Base-by-base conservation (phyloP, 2,329 filamentous ascomycete species). In the Fusarium pininemorale region DNA sequence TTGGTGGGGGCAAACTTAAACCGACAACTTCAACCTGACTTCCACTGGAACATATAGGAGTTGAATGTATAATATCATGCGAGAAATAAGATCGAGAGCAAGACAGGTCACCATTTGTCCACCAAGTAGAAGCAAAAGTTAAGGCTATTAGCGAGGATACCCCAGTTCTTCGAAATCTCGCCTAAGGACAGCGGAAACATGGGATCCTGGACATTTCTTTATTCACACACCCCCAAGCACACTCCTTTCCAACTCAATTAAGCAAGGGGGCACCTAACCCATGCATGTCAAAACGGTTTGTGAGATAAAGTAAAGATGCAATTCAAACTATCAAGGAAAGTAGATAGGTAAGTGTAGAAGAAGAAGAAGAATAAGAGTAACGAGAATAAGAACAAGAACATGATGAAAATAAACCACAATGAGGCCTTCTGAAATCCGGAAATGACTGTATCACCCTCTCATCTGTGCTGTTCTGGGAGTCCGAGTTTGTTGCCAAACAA, bases 371-470 rank as follows among this genome's bases (percentile, higher is more conserved):
- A n/a, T 9, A 22, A 14, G 39, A 50, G n/a, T 2, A 18, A 35
- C 14, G 24, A 53, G 20, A 39, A 54, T 1, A n/a, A 54, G 24
- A 53, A 37, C 12, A 38, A 28, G 20, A n/a, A 22, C n/a, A 53
- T 18, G 30, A 55, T 42, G 45, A 60, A 64, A 62, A 57, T 50
- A 47, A 47, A 47, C 51, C 35, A 44, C 55, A 62, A 62, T 50
- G 39, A 51, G 26, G 62, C 42, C 39, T n/a, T 32, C 45, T 24
- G 60, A 66, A 28, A 50, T 63, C 65, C 64, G 63, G 60, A 73
- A 75, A 77, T 69, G 75, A 75, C 67, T 63, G 57, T 65, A 58
- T 73, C 70, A 67, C 62, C 64, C 63, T 71, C 72, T 76, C 73
- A 70, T 68, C 69, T 68, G 71, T 77, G 70, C 69, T 66, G 68